Conservation (phyloP, 2,329 filamentous ascomycete species). For the Cryoendolithus antarcticus region DNA sequence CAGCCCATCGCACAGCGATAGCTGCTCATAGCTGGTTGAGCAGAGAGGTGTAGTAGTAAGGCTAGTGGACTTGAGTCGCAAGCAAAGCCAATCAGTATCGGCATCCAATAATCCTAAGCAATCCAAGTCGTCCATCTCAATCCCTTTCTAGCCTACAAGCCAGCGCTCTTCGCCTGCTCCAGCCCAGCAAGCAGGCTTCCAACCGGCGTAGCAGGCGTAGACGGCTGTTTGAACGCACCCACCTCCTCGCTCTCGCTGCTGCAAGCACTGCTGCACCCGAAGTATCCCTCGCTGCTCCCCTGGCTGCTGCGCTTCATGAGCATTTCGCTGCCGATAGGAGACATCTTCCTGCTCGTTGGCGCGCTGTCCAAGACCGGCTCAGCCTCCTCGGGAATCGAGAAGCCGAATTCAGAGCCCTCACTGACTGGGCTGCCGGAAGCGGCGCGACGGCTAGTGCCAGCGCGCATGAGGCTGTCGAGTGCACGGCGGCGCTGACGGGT, state of each 20-base stretch:
- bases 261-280: constrained; percentile 54
- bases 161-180: constrained; percentile 70
- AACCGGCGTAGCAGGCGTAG: constrained; percentile 52
- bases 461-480: constrained; percentile 80
- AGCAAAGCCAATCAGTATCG: too few species aligned
- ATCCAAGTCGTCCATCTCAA: constrained; percentile 37
- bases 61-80: too few species aligned
- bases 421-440: constrained; percentile 64
- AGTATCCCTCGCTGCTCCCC: constrained; percentile 23
- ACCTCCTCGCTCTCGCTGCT: constrained; percentile 45
- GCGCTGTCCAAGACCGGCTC: constrained; percentile 40
- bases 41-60: too few species aligned
- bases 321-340: constrained; percentile 26
- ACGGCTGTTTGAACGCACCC: constrained; percentile 23
- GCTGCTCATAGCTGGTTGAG: too few species aligned
- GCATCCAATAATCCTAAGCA: too few species aligned
- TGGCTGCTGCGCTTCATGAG: constrained; percentile 25
- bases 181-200: constrained; percentile 60
- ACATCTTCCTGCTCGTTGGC: constrained; percentile 23
- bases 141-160: constrained; percentile 46
- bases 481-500: constrained; percentile 84
- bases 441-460: constrained; percentile 70
- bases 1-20: too few species aligned
- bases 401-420: constrained; percentile 54
- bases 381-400: constrained; percentile 55